These are phyloP conservation scores for Xylariaceae sp. DNA, from an alignment of 2,329 filamentous ascomycete species.

Conservation along the genomic window DNA sequence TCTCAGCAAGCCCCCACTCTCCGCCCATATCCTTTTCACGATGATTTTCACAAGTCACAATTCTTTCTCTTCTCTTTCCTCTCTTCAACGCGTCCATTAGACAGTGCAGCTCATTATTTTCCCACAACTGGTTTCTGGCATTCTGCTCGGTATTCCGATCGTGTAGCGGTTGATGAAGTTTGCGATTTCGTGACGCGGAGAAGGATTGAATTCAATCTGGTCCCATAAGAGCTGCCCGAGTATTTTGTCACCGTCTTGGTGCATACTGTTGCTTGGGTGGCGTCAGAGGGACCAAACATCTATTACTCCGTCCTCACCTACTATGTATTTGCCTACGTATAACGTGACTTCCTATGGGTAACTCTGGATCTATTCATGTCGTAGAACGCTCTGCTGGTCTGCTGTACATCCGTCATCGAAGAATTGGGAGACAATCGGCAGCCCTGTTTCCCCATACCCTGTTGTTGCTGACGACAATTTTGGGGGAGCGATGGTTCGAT, in stretches of 20 bases:
- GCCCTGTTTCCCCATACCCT: too few relatives aligned
- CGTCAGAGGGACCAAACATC: slow-evolving; percentile 80
- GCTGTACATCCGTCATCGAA: too few relatives aligned
- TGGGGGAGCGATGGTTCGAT: too few relatives aligned
- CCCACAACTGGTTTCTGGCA: slow-evolving; percentile 54
- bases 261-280: slow-evolving; percentile 64
- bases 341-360: too few relatives aligned
- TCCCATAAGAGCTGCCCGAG: slow-evolving; percentile 72
- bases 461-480: too few relatives aligned
- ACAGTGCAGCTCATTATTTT: slow-evolving; percentile 76
- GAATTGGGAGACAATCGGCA: too few relatives aligned
- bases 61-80: slow-evolving; percentile 35
- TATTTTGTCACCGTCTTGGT: slow-evolving; percentile 42
- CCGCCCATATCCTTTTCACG: slow-evolving; percentile 11
- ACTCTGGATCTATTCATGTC: too few relatives aligned
- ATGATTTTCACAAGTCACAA: slow-evolving; percentile 16
- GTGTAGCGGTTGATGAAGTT: slow-evolving; percentile 54
- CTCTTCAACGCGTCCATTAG: slow-evolving; percentile 69
- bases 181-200: slow-evolving; percentile 49
- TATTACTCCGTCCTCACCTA: neutral
- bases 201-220: slow-evolving; percentile 42
- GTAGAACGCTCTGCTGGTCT: too few relatives aligned
- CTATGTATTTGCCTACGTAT: too few relatives aligned
- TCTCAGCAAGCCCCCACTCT: slow-evolving; percentile 6
- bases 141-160: slow-evolving; percentile 62